Evolutionary conservation across 805 yeast genomes (phyloP), one percentile per base, ranked within the genome.

Genomic region (Saccharomycopsis lassenensis): DNA sequence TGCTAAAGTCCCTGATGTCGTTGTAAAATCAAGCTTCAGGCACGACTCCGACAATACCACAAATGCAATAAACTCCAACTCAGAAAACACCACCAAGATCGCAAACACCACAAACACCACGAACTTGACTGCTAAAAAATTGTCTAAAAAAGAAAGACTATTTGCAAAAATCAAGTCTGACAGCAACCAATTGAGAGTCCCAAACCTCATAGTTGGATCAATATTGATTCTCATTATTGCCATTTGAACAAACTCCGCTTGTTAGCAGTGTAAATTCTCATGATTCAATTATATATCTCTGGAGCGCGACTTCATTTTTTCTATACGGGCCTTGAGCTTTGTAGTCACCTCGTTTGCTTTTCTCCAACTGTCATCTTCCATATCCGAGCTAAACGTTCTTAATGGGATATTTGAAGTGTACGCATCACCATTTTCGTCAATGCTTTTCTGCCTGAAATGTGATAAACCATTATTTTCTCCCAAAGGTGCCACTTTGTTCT

Each of bases 311-410:
- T 81, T 81, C 95, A 86, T 85, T 55, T 79, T 77, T 56, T 83
- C 93, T 30, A 86, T 86, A 48, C 95, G 62, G 1, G 86, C 93
- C 53, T 79, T 82, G 50, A 86, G 68, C 54, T 81, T 89, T 3
- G 75, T 71, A 1, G 95, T 86, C 8, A 85, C 93, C 48, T 82
- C 94, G 0, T 91, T 87, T 0, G 95, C 95, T 33, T 89, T 70
- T 46, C 69, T 73, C 95, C 95, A 86, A 36, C 66, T 73, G 41
- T 77, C 86, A 40, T 71, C 51, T n/a, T 24, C 41, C 48, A 39
- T 24, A 24, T 31, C 15, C 37, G 48, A 44, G 31, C 46, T 52
- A 38, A 33, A 39, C 8, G 37, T 29, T 28, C 15, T 21, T 15
- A 7, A 10, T 24, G 15, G 11, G 10, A 26, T 19, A n/a, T n/a